Base-by-base conservation (phyloP, 257 asterid genomes). In the Solanum clarkiae region DNA sequence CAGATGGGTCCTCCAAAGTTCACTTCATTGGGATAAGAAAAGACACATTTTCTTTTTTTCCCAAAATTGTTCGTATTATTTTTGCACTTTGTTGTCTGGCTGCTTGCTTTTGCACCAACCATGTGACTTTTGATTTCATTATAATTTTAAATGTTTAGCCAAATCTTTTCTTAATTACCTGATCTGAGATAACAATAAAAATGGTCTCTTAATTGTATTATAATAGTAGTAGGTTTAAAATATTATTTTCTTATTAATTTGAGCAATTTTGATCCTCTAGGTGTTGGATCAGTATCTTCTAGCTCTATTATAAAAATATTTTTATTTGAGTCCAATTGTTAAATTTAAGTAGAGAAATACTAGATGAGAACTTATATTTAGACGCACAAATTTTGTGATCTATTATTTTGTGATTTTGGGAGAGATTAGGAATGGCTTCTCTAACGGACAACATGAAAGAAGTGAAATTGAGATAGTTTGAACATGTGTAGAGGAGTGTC, bases 1-100 rank as follows among this genome's bases (percentile, higher is more conserved):
- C 90, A 81, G 80, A 85, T 71, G 89, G 91, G 92, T 81, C 89
- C 92, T 42, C 45, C n/a, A 16, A 17, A 8, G 13, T 79, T 0
- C 17, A 16, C 82, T 53, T 72, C 54, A 11, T 14, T 15, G 63
- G 47, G 11, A 79, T 77, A 51, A 15, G 47, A 22, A 47, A 32
- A 22, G 22, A 51, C 26, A 26, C 22, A 40, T 10, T 36, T 4
- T 7, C 17, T 17, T n/a, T 42, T 44, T 6, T 42, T 0, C 42
- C 9, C 53, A 4, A 16, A 7, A 8, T 70, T 70, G 17, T 36
- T 4, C 42, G 36, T 3, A 36, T 36, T 36, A 36, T 17, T 1
- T 4, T 42, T 42, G 60, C 81, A 49, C n/a, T 75, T 75, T 75
- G 13, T 49, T 49, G 62, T 24, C 13, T 51, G 44, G 10, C 62